These are phyloP conservation scores for Phaeosphaeria sp. DNA, from an alignment of 2,329 filamentous ascomycete genomes.

Conservation along the genomic window DNA sequence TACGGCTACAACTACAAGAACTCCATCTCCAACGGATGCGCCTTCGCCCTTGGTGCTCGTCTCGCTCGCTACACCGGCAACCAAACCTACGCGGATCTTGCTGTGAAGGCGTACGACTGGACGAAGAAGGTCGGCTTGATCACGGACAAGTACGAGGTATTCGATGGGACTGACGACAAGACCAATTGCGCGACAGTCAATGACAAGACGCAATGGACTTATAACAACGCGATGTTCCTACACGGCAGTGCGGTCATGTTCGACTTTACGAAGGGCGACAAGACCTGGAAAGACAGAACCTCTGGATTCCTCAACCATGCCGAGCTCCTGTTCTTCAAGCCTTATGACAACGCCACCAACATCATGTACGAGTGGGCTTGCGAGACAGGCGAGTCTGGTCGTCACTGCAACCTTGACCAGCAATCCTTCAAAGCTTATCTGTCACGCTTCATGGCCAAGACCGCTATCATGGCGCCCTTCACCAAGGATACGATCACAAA, in stretches of 20 bases:
- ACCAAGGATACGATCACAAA: constrained; percentile 48
- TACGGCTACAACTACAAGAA: constrained; percentile 83
- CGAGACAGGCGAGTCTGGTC: constrained; percentile 56
- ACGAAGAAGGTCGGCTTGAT: constrained; percentile 58
- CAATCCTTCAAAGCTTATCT: constrained; percentile 79
- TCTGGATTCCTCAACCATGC: constrained; percentile 64
- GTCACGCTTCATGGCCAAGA: constrained; percentile 65
- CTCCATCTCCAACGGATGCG: constrained; percentile 78
- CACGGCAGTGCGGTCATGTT: constrained; percentile 65
- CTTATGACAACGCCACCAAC: constrained; percentile 55
- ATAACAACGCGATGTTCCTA: constrained; percentile 63
- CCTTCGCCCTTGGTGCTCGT: constrained; percentile 81
- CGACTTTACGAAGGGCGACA: constrained; percentile 55
- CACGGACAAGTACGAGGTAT: constrained; percentile 58
- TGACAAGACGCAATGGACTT: constrained; percentile 63
- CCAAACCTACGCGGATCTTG: constrained; percentile 65
- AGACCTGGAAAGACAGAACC: constrained; percentile 65
- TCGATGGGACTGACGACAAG: constrained; percentile 61
- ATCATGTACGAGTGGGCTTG: constrained; percentile 73
- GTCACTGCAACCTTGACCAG: constrained; percentile 73
- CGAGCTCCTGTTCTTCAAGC: constrained; percentile 61
- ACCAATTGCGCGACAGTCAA: constrained; percentile 57
- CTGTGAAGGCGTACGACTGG: constrained; percentile 69
- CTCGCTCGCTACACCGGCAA: constrained; percentile 74
- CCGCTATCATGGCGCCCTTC: constrained; percentile 53